Percentiles rank a stretch among this genome's conserved stretches.
Evolutionary conservation across 2,329 filamentous ascomycete genomes (phyloP).

Genomic region (Beauveria medogensis): DNA sequence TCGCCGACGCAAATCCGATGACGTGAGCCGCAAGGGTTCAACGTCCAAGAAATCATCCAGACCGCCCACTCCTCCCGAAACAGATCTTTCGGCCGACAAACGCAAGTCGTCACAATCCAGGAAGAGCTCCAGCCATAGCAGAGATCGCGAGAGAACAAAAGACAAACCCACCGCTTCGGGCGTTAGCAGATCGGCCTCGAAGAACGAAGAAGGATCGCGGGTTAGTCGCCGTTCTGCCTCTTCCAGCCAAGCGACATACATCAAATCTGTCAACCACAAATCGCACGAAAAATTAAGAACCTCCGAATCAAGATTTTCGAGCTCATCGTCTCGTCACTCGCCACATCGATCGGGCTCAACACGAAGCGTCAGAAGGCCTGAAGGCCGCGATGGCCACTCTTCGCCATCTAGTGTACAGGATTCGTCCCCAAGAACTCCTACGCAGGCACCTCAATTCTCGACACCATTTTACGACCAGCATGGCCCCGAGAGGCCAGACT

Average conservation of each 20-base stretch:
- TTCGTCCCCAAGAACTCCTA: conserved; percentile 56
- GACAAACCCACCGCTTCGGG: conserved; percentile 37
- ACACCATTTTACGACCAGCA: conserved; percentile 35
- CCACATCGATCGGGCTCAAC: conserved; percentile 31
- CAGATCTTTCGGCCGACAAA: conserved; percentile 45
- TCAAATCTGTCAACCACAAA: conserved; percentile 30
- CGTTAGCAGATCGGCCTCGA: conserved; percentile 36
- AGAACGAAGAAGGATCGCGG: conserved; percentile 42
- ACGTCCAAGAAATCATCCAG: conserved; percentile 35
- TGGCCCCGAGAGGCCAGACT: conserved; percentile 28
- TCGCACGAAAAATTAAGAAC: conserved; percentile 28
- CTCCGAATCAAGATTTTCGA: conserved; percentile 27
- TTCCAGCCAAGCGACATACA: conserved; percentile 51
- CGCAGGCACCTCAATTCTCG: conserved; percentile 44
- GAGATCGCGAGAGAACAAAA: conserved; percentile 13
- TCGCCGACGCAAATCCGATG: conserved; percentile 39
- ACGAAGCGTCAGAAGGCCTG: conserved; percentile 27
- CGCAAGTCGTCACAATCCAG: conserved; percentile 13
- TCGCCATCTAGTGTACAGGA: conserved; percentile 40
- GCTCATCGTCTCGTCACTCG: conserved; percentile 27
- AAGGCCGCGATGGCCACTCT: conserved; percentile 35
- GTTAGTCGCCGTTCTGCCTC: conserved; percentile 46
- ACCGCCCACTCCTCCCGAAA: conserved; percentile 57
- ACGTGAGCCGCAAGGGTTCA: conserved; percentile 31
- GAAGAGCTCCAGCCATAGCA: conserved; percentile 12